Evolutionary conservation across 139 green algal genomes (phyloP), one percentile per base, ranked within the genome.

Genomic region (Chlamydomonas urium): DNA sequence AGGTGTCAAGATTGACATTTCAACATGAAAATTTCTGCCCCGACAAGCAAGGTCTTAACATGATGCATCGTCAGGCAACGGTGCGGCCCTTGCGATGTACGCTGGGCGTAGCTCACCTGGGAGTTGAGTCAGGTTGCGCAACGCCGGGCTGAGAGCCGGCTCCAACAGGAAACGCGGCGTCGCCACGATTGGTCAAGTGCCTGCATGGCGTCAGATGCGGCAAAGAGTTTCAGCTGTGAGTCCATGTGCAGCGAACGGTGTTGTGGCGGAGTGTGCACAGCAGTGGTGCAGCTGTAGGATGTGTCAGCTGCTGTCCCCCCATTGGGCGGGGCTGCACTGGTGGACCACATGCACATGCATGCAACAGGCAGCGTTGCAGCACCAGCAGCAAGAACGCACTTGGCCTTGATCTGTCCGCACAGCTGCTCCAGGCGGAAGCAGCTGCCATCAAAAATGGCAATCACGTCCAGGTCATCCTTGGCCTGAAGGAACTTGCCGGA

Each of bases 381-480:
- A 50, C 14, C 42, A 50, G 42, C 42, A 62, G 21, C 53, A 32
- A 31, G 24, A 34, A 38, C 60, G 10, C 19, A 38, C 60, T n/a
- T 42, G 31, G 60, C 38, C 33, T 68, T 68, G 19, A 68, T 47
- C 23, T 68, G 60, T 5, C 60, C 33, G 4, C 19, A 48, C 14
- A 68, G 60, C 31, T 48, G 60, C 33, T 68, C 60, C 31, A 68
- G 60, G 31, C 60, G 31, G 33, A 68, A 68, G 19, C 19, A 42
- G 60, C 23, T 68, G 60, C 60, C 60, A 19, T 68, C 60, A 38
- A 68, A 68, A 10, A 68, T 68, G 5, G 29, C 14, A 24, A 68
- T 6, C 17, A 8, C 31, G 23, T 68, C 60, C 19, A 68, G 60
- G 33, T 68, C 60, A 38, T 68, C 60, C 23, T 47, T 68, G 31